Evolutionary conservation across 768 basidiomycete species (phyloP), one percentile per base, ranked within the genome.

Genomic region (Boletus rubroflammeus): DNA sequence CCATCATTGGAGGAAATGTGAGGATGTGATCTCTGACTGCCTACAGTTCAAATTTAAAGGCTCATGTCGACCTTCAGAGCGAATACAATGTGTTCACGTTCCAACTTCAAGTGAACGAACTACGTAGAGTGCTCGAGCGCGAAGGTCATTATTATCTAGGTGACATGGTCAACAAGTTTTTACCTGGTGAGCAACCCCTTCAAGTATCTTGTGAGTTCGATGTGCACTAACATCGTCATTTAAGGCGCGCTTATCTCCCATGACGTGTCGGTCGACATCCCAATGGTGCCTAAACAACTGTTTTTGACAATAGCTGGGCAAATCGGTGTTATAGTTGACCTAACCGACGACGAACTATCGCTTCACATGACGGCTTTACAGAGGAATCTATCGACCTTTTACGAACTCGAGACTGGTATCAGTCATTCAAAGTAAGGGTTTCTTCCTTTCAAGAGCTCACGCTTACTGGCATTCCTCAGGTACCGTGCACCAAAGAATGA

Each of bases 221-320:
- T 11, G 15, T 36, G 10, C 48, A 3, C 58, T 54, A 43, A 57
- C 47, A 36, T 47, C 50, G 11, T 32, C 50, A 13, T 51, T 28
- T 13, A 52, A 90, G 90, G 90, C 7, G 76, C 81, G 0, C 66
- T 92, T 41, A 67, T 75, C 10, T 70, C 78, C 0, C 67, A 72
- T 6, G 78, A 84, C 32, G 57, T 73, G 6, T 72, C 78, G 8
- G 69, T 72, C 2, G 74, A 75, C 49, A 55, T 71, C 6, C 59
- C 71, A 0, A 72, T 88, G 36, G 63, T 72, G 26, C 78, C 89
- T 0, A 81, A 81, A 46, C 82, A 87, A 25, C 55, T 93, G 28
- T 92, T 87, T 68, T 84, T 88, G 71, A 88, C 93, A 2, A 78
- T 86, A 1, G 81, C 85, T 3, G 93, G 93, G 6, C 80, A 85